These are phyloP conservation scores for Cladophialophora exuberans DNA, from an alignment of 2,329 filamentous ascomycete genomes.

Conservation along the genomic window DNA sequence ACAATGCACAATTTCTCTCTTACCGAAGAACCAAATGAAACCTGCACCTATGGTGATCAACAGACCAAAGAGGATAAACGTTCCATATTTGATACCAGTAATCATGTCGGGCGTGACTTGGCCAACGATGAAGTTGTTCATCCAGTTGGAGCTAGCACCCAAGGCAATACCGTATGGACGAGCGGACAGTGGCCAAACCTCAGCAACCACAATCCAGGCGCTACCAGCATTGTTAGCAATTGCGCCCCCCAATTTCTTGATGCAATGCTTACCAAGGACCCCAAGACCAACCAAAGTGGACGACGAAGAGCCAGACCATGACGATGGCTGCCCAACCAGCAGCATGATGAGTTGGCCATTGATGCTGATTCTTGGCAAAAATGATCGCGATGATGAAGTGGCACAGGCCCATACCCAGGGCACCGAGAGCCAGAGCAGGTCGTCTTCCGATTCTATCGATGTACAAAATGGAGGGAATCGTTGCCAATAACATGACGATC, in stretches of 20 bases:
- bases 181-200: conserved; percentile 73
- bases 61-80: conserved; percentile 71
- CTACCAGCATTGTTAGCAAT: conserved; percentile 33
- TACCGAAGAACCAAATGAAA: conserved; percentile 35
- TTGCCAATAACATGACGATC: conserved; percentile 45
- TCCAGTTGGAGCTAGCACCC: conserved; percentile 66
- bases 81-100: conserved; percentile 66
- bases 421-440: conserved; percentile 52
- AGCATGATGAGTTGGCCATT: conserved; percentile 60
- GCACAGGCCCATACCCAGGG: conserved; percentile 70
- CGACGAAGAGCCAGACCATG: conserved; percentile 69
- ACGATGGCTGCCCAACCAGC: conserved; percentile 71
- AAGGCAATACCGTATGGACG: conserved; percentile 72
- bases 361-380: conserved; percentile 63
- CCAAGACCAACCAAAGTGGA: conserved; percentile 77
- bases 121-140: conserved; percentile 30
- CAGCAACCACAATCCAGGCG: conserved; percentile 74
- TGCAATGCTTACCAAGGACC: conserved; percentile 34
- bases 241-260: background rate
- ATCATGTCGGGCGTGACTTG: conserved; percentile 63
- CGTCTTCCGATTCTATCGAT: conserved; percentile 47
- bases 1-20: background rate
- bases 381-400: conserved; percentile 74
- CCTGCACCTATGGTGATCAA: conserved; percentile 51
- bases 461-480: conserved; percentile 46